phyloP scores from a whole-genome alignment of 371 early-diverging fungal genomes.

The Nematocida major region DNA sequence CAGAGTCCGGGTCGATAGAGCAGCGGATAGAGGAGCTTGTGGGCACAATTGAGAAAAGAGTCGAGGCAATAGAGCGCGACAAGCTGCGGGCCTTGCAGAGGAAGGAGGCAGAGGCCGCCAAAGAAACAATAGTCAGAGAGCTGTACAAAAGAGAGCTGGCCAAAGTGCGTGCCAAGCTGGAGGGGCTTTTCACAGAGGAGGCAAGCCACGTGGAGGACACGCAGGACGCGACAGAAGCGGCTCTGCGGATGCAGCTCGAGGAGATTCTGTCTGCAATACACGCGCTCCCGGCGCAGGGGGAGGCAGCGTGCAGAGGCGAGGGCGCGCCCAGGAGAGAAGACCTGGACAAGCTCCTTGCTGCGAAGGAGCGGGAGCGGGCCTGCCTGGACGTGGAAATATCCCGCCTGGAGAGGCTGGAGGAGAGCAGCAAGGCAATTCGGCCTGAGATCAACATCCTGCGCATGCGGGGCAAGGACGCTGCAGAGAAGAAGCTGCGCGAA shows the following conservation, averaged over 20 bases:
- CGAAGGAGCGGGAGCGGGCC: not conserved
- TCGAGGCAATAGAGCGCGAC: conserved; percentile 79
- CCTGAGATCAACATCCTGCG: conserved; percentile 28
- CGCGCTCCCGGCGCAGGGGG: not conserved
- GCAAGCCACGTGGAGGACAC: not conserved
- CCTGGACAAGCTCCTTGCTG: not conserved
- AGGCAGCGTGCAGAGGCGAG: not conserved
- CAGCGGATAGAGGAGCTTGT: conserved; percentile 79
- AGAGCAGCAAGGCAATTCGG: not conserved
- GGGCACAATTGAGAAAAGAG: conserved; percentile 75
- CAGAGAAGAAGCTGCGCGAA: conserved; percentile 49
- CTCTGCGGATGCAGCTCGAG: conserved; percentile 41
- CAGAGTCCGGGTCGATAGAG: conserved; percentile 72
- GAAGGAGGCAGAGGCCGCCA: conserved; percentile 64
- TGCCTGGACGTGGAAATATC: not conserved
- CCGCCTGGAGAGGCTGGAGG: not conserved
- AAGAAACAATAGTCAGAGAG: conserved; percentile 64
- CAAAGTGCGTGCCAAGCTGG: conserved; percentile 66
- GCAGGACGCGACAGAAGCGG: conserved; percentile 49
- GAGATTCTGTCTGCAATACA: conserved; percentile 17
- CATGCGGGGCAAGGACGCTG: conserved; percentile 26
- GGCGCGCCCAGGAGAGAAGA: not conserved
- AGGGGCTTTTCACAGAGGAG: conserved; percentile 45
- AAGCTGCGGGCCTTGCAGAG: conserved; percentile 71
- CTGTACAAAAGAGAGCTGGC: conserved; percentile 67